Conservation (phyloP, 495 filamentous ascomycete species). For the Hyaloscypha finlandica region DNA sequence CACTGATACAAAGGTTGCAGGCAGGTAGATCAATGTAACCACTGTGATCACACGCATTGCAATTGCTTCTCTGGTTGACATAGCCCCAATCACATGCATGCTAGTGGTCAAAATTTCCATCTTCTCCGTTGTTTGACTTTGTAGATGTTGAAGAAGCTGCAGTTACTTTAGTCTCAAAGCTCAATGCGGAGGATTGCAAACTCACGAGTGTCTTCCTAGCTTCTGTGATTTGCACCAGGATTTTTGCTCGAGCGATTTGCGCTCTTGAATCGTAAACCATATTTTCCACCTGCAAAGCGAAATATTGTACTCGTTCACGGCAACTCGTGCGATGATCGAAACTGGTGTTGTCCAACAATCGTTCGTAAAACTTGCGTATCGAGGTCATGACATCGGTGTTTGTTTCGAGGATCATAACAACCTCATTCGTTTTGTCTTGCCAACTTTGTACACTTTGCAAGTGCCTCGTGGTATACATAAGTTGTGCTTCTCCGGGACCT, state of each 20-base stretch:
- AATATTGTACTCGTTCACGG: too few relatives aligned
- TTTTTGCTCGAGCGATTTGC: too few relatives aligned
- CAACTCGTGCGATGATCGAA: too few relatives aligned
- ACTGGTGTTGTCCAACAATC: conserved; percentile 18
- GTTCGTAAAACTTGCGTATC: conserved; percentile 38
- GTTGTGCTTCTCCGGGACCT: too few relatives aligned
- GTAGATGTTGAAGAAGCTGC: background rate
- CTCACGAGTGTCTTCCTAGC: too few relatives aligned
- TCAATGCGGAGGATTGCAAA: too few relatives aligned
- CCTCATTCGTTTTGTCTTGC: conserved; percentile 40
- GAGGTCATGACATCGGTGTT: conserved; percentile 42
- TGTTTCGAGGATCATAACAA: conserved; percentile 39
- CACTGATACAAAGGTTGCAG: conserved; percentile 46
- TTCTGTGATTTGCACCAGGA: too few relatives aligned
- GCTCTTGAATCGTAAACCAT: too few relatives aligned
- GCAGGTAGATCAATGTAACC: conserved; percentile 46
- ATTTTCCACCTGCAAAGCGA: conserved; percentile 21
- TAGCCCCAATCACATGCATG: conserved; percentile 26
- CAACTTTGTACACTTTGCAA: conserved; percentile 40
- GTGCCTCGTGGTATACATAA: too few relatives aligned
- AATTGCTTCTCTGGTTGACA: conserved; percentile 39
- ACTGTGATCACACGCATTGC: conserved; percentile 45
- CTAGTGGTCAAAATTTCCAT: conserved; percentile 34
- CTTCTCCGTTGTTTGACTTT: conserved; percentile 36
- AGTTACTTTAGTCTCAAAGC: background rate